Conservation (phyloP, 305 asterid species). For the Fraxinus angustifolia region DNA sequence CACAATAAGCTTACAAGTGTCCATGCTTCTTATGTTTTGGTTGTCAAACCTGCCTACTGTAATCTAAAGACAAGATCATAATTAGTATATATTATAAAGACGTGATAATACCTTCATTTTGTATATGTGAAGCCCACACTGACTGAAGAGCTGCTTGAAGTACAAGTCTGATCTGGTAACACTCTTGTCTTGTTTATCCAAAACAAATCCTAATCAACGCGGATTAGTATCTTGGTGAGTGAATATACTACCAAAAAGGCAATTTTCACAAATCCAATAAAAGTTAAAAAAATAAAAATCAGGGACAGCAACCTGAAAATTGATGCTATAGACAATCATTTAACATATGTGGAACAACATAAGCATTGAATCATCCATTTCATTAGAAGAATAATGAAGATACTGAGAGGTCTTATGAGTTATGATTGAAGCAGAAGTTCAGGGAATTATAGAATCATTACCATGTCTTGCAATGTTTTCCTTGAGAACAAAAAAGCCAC, state of each 20-base stretch:
- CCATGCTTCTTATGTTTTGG: not conserved
- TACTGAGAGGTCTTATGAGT: not conserved
- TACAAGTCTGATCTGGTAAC: conserved; percentile 84
- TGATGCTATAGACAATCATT: not conserved
- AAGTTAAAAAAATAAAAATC: not conserved
- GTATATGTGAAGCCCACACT: conserved; percentile 71
- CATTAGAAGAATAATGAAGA: not conserved
- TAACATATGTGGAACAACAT: not conserved
- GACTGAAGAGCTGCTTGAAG: conserved; percentile 77
- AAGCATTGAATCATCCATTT: not conserved
- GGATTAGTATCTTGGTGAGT: conserved; percentile 7
- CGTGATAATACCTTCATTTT: conserved; percentile 54
- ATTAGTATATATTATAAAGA: not conserved
- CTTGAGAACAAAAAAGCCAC: conserved; percentile 80
- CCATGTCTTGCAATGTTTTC: conserved; percentile 86
- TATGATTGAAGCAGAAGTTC: not conserved
- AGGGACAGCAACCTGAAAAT: not conserved
- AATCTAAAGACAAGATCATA: not conserved
- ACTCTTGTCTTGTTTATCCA: conserved; percentile 88
- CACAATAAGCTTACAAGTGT: too few relatives aligned
- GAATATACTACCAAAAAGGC: not conserved
- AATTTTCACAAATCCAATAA: not conserved
- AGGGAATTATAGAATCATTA: conserved; percentile 26
- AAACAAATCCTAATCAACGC: conserved; percentile 58
- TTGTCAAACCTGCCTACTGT: not conserved